A percentile compares a stretch with the other conserved stretches of the same genome.
phyloP scores from a whole-genome alignment of 805 yeast genomes.

The Candida nitratophila region DNA sequence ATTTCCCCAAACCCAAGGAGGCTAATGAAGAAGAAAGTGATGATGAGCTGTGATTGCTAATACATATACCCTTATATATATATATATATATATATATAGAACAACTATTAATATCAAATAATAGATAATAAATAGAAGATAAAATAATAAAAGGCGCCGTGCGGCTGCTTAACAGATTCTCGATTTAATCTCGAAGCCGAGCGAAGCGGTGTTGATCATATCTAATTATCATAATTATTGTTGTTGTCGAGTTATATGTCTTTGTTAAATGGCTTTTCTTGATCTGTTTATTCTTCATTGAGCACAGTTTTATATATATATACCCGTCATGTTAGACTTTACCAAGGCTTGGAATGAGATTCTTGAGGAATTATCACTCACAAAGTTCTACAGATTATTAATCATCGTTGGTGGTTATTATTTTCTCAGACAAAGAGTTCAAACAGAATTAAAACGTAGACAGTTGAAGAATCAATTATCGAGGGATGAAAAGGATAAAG shows the following conservation, averaged over 20 bases:
- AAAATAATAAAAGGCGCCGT: no score
- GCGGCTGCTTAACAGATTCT: no score
- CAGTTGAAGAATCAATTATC: constrained; percentile 43
- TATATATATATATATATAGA: no score
- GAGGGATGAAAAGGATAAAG: constrained; percentile 37
- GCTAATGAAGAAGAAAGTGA: constrained; percentile 40
- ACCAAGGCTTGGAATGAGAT: constrained; percentile 29
- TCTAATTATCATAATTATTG: no score
- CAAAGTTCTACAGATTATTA: constrained; percentile 39
- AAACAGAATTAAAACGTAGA: constrained; percentile 48
- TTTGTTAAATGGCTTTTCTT: no score
- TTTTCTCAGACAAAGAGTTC: constrained; percentile 48
- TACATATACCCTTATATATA: no score
- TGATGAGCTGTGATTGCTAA: no score
- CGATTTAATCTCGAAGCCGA: neutral
- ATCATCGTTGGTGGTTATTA: constrained; percentile 58
- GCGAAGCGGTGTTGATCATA: neutral
- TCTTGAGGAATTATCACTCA: constrained; percentile 35
- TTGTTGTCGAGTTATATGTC: no score
- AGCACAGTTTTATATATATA: no score
- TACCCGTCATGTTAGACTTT: constrained; percentile 19
- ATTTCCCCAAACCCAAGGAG: constrained; percentile 44
- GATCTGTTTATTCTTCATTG: no score
- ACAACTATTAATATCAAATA: no score
- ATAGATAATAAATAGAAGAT: no score